Conservation (phyloP, 106 monocot genomes). For the Platanthera guangdongensis region DNA sequence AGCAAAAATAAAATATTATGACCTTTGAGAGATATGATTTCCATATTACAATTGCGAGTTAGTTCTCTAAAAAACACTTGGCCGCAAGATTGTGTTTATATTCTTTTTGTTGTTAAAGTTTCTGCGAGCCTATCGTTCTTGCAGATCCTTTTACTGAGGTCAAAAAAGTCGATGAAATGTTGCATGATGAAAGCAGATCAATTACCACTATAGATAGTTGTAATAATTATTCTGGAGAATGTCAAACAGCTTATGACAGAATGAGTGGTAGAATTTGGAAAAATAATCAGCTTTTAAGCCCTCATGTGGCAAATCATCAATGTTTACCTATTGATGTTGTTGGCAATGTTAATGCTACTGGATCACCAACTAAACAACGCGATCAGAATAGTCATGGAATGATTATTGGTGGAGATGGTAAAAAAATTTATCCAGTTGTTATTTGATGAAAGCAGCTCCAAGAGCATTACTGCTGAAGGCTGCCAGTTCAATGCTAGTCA, state of each 20-base stretch:
- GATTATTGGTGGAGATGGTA: constrained; percentile 6
- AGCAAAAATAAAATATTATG: too few species aligned
- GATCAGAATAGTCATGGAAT: constrained; percentile 11
- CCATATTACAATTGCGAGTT: too few species aligned
- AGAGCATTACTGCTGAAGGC: neutral
- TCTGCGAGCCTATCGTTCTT: too few species aligned
- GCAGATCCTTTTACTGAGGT: constrained; percentile 7
- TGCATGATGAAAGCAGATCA: constrained; percentile 10
- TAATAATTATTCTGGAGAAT: constrained; percentile 8
- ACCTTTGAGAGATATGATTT: too few species aligned
- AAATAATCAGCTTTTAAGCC: neutral
- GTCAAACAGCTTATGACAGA: neutral
- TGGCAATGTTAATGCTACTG: neutral
- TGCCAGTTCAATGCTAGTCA: constrained; percentile 2
- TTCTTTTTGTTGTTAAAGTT: too few species aligned
- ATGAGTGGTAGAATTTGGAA: neutral
- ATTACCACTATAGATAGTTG: neutral
- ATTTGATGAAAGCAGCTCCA: constrained; percentile 12
- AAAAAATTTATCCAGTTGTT: constrained; percentile 13
- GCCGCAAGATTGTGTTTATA: too few species aligned
- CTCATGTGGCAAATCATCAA: constrained; percentile 14
- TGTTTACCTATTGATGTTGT: constrained; percentile 2
- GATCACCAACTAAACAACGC: constrained; percentile 1
- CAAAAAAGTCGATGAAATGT: constrained; percentile 3
- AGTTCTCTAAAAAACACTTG: too few species aligned